Evolutionary conservation across 257 asterid species (phyloP), one percentile per base, ranked within the genome.

Genomic region (Solanum ossicruentum): DNA sequence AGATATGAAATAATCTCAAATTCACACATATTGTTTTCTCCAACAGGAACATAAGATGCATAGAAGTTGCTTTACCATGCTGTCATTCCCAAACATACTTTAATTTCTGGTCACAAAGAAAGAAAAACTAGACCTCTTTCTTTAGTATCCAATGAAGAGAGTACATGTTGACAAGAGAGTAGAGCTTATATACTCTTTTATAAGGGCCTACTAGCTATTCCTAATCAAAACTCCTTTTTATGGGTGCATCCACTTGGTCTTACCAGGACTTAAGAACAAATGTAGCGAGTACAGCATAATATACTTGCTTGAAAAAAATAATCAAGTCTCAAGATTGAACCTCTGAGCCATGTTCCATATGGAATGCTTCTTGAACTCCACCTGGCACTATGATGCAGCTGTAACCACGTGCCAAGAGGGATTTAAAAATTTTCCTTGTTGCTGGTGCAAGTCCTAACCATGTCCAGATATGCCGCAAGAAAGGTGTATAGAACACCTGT

Each of bases 351-450:
- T 83, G 98, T 88, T 97, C 96, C 98, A 97, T 97, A 80, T 86
- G 89, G 60, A 85, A 90, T 81, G 96, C 88, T 92, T 97, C 99
- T 86, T 92, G 97, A 84, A 92, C 94, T 65, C 99, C 99, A 77
- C 99, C 99, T 58, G 99, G 99, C 61, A 97, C 94, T 82, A 97
- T 82, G 88, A 94, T 87, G 89, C 99, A 94, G 92, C 98, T 97
- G 82, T 91, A 89, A 69, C 98, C 99, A 83, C 96, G 91, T 45
- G 89, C 88, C 90, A 97, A 85, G 87, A 97, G 97, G 67, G 97
- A 91, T 80, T 43, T 41, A 71, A 94, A 95, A 54, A 73, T 92
- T 81, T 92, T 90, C 91, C 94, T 94, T 7, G 98, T 84, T 72
- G 98, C 98, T 41, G 98, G 88, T 73, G 98, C 8, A 86, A 95